Evolutionary conservation across 352 stramenopile genomes (phyloP).

Genomic region (Phytopythium vexans): DNA sequence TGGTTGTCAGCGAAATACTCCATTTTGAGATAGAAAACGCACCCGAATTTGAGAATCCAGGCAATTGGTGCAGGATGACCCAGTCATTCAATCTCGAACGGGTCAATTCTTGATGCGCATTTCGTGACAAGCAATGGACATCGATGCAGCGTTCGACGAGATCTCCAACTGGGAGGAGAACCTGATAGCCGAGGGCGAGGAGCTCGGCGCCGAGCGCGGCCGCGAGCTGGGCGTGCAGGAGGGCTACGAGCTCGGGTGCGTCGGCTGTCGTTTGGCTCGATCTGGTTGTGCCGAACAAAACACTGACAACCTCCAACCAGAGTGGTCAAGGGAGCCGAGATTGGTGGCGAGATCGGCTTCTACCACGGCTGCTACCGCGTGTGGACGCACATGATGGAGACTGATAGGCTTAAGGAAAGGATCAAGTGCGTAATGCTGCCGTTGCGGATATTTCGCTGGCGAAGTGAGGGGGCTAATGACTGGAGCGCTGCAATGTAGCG

Average conservation of each 20-base stretch:
- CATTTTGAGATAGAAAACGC: too few relatives aligned
- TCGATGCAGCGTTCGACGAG: constrained; percentile 69
- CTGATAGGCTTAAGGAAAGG: constrained; percentile 24
- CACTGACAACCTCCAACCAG: constrained; percentile 19
- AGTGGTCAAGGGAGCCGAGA: constrained; percentile 74
- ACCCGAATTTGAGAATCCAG: too few relatives aligned
- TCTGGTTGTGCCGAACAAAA: constrained; percentile 1
- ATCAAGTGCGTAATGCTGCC: constrained; percentile 33
- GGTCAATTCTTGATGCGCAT: neutral
- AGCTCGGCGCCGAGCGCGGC: constrained; percentile 51
- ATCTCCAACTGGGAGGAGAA: constrained; percentile 72
- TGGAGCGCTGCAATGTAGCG: constrained; percentile 19
- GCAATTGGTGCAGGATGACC: too few relatives aligned
- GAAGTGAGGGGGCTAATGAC: neutral
- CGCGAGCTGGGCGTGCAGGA: constrained; percentile 65
- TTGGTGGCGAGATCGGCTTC: constrained; percentile 80
- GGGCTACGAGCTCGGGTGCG: constrained; percentile 68
- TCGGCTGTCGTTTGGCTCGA: constrained; percentile 1
- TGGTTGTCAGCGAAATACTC: too few relatives aligned
- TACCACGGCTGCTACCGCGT: constrained; percentile 76
- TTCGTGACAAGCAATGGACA: constrained; percentile 35
- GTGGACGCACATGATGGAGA: constrained; percentile 59
- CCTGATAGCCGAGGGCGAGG: constrained; percentile 62
- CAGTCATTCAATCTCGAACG: too few relatives aligned
- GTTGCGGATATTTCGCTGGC: neutral